Evolutionary conservation across 2,329 filamentous ascomycete species (phyloP), one percentile per base, ranked within the genome.

Genomic region (Neofusicoccum laricinum): DNA sequence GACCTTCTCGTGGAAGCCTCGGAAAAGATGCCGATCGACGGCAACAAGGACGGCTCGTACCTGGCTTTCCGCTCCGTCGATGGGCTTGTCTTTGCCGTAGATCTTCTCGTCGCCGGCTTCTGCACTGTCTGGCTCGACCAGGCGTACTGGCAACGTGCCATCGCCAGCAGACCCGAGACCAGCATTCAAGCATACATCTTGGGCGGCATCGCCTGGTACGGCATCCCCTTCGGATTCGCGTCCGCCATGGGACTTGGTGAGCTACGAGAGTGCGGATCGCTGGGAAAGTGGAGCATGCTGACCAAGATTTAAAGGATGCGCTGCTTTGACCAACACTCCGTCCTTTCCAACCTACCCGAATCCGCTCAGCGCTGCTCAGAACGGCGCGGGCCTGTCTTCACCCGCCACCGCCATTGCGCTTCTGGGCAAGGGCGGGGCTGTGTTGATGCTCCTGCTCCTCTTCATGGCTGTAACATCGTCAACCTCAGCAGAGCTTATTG

Each of bases 41-140:
- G 41, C 1, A 62, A 62, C 59, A 72, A 83, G n/a, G 70, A 79
- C 19, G 84, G 84, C 0, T 82, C 82, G 0, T 85, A 84, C 65
- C 67, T 87, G 58, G 86, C 85, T 0, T 83, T 87, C 81, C 84
- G 79, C 0, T 84, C 82, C 2, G 81, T 83, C 55, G 57, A 83
- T 76, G 81, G 77, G 1, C 81, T 85, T 0, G 71, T 83, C 0
- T 84, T 84, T 17, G 82, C 80, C 0, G 83, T 84, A 2, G 59
- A 73, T 83, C 1, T 81, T 82, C 58, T 77, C 78, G 1, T 76
- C 15, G 21, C 43, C 17, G 59, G 59, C 11, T 62, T 62, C 46
- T 51, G 45, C 36, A 50, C 45, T 21, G 45, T 62, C n/a, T 62
- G 59, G 59, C 36, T 62, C 11, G 59, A 51, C 12, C 59, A 62